Conservation (phyloP, 768 basidiomycete species). For the Dendrothele bispora region DNA sequence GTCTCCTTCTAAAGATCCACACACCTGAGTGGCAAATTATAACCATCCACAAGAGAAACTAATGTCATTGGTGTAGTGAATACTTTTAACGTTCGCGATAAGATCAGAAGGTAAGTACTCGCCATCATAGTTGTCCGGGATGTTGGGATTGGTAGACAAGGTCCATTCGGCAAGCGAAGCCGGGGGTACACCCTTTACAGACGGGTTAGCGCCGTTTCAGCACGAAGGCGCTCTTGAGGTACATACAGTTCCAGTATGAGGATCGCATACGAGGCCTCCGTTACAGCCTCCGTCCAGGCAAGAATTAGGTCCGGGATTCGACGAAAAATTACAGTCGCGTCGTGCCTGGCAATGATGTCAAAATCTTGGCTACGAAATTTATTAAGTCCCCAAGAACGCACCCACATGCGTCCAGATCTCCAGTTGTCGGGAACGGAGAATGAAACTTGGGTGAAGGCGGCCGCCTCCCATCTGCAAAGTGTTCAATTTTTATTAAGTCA, state of each 20-base stretch:
- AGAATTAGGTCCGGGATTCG: conserved; percentile 37
- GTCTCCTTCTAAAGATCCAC: background rate
- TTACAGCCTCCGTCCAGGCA: conserved; percentile 52
- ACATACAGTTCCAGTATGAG: conserved; percentile 38
- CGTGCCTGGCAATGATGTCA: conserved; percentile 32
- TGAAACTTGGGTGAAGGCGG: conserved; percentile 23
- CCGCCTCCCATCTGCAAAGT: conserved; percentile 22
- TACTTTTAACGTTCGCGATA: too few species aligned
- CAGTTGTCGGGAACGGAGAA: conserved; percentile 49
- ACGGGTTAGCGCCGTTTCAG: background rate
- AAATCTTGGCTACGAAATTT: conserved; percentile 9
- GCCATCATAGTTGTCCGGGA: conserved; percentile 64
- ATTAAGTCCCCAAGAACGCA: conserved; percentile 11
- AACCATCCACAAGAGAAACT: conserved; percentile 71
- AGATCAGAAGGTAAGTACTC: conserved; percentile 8
- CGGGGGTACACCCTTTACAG: conserved; percentile 55
- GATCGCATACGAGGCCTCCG: conserved; percentile 47
- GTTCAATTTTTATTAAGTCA: background rate
- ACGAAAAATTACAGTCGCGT: conserved; percentile 47
- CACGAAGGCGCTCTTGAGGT: background rate
- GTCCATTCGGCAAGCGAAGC: conserved; percentile 71
- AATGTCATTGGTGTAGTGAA: background rate
- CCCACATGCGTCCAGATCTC: conserved; percentile 56
- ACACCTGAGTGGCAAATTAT: conserved; percentile 52
- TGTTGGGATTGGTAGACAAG: conserved; percentile 37